These are phyloP conservation scores for Venturia oleaginea DNA, from an alignment of 2,329 filamentous ascomycete genomes.

Conservation along the genomic window DNA sequence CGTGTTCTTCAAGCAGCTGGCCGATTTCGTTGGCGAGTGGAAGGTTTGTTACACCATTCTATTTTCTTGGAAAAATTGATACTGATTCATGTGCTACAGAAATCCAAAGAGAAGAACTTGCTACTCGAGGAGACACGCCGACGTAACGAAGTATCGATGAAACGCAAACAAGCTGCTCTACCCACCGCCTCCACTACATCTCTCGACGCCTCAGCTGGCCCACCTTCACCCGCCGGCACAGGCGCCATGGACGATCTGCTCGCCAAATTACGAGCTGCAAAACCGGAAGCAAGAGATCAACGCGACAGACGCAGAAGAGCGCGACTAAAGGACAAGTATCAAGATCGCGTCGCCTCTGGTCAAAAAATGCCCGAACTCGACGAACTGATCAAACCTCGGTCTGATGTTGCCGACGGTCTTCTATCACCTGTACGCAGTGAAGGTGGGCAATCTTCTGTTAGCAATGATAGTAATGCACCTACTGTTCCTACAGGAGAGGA, in stretches of 20 bases:
- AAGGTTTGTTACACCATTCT: conserved; percentile 46
- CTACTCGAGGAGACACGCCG: conserved; percentile 69
- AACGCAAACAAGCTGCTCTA: conserved; percentile 57
- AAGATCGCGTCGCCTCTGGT: conserved; percentile 80
- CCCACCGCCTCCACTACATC: conserved; percentile 32
- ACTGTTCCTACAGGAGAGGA: conserved; percentile 30
- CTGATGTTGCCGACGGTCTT: conserved; percentile 17
- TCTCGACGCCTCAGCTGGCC: conserved; percentile 27
- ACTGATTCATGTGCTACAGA: conserved; percentile 38
- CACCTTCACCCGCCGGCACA: conserved; percentile 56
- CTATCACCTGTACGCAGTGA: conserved; percentile 20
- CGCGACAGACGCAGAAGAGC: conserved; percentile 80
- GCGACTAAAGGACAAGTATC: conserved; percentile 80
- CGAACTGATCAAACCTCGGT: conserved; percentile 45
- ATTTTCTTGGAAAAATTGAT: conserved; percentile 15
- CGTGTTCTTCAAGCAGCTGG: conserved; percentile 92
- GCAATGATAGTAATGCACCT: conserved; percentile 23
- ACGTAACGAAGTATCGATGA: conserved; percentile 85
- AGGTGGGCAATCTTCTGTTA: conserved; percentile 11
- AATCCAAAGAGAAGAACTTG: conserved; percentile 87
- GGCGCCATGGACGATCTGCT: conserved; percentile 94
- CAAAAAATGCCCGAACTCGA: conserved; percentile 73
- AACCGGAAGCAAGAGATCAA: conserved; percentile 80
- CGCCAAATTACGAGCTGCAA: conserved; percentile 88
- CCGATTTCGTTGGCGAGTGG: conserved; percentile 84